Base-by-base conservation (phyloP, 257 asterid genomes). In the Nicotiana benthamiana region DNA sequence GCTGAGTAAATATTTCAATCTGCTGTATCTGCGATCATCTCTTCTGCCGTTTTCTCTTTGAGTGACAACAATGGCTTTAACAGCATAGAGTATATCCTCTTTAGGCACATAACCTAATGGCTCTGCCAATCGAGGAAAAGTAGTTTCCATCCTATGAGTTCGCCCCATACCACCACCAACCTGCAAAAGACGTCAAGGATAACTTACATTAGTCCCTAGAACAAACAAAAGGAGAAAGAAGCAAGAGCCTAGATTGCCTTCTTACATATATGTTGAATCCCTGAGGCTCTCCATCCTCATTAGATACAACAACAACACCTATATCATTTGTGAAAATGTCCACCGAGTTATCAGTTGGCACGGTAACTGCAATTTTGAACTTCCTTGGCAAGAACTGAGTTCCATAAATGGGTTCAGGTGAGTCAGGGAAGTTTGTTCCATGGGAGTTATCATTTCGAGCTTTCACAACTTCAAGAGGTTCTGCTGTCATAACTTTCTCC, bases 81-180 rank as follows among this genome's bases (percentile, higher is more conserved):
- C 91, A 53, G 94, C 99, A 81, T 91, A 92, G 60, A 93, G 80
- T 85, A 95, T 93, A 79, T 95, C 99, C 86, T 89, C 96, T 86
- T 92, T 95, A 36, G 97, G 98, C 84, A 95, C 99, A 87, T 92
- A 95, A 20, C 99, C 99, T 84, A 95, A 75, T 30, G 98, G 96
- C 79, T 93, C 97, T 79, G 99, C 97, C 80, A 93, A 59, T 82
- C 94, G 94, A 83, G 99, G 87, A 82, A 95, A 95, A 34, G 99
- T 95, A 65, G 90, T 82, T 81, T 95, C 98, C 83, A 87, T 2
- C 86, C 98, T 90, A 86, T 93, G 98, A 67, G 99, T 95, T 85
- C 99, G 90, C 59, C 99, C 99, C 98, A 95, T 93, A 60, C 99
- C 99, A 87, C 99, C 99, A 88, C 99, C 99, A 85, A 95, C 99